These are phyloP conservation scores for Guadua angustifolia DNA, from an alignment of 176 grass and related monocot genomes.

Conservation along the genomic window DNA sequence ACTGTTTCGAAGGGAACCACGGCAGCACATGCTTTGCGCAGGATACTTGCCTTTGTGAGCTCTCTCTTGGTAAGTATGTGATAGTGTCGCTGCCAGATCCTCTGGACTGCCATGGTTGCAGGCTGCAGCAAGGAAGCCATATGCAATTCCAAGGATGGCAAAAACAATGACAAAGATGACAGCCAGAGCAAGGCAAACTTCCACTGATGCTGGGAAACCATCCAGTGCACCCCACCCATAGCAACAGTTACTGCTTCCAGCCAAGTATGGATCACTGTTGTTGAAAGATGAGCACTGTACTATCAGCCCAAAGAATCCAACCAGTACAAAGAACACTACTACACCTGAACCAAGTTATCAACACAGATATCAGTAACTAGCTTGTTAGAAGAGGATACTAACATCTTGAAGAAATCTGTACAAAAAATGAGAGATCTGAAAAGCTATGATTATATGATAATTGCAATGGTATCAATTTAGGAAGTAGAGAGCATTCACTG, in stretches of 20 bases:
- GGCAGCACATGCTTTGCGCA: neutral
- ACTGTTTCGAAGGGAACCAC: neutral
- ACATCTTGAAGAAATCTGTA: neutral
- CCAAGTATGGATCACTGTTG: constrained; percentile 66
- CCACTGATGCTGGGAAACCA: constrained; percentile 62
- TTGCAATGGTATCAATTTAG: neutral
- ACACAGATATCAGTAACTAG: neutral
- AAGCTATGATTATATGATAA: neutral
- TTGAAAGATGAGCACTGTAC: constrained; percentile 71
- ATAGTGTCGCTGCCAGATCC: constrained; percentile 87
- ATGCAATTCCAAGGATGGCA: constrained; percentile 78
- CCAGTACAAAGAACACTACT: constrained; percentile 73
- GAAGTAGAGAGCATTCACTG: too few species aligned
- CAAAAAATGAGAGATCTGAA: neutral
- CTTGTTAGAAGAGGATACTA: neutral
- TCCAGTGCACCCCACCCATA: constrained; percentile 66
- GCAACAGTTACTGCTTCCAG: constrained; percentile 66
- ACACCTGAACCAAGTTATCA: constrained; percentile 61
- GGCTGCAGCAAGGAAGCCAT: constrained; percentile 71
- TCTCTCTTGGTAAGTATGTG: constrained; percentile 81
- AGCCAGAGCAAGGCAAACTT: constrained; percentile 78
- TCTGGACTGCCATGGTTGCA: constrained; percentile 76
- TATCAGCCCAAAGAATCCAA: constrained; percentile 82
- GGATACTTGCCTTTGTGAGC: constrained; percentile 69
- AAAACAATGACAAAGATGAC: constrained; percentile 83